These are phyloP conservation scores for Pisolithus albus DNA, from an alignment of 768 basidiomycete species.

Conservation along the genomic window DNA sequence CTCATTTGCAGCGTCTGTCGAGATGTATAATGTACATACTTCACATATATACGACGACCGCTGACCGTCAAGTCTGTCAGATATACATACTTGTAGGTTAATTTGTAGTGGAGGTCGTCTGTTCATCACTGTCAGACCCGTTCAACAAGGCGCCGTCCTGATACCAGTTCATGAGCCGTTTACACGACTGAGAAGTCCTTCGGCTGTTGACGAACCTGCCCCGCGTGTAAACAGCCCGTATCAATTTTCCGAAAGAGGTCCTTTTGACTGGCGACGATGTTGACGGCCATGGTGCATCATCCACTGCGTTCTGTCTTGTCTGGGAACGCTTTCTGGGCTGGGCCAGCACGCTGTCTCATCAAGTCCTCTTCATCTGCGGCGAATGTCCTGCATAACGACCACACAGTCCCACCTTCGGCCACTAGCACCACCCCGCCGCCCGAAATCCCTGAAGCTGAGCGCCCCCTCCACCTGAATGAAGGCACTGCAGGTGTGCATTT, in stretches of 20 bases:
- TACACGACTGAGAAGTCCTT: no score
- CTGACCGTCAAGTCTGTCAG: background rate
- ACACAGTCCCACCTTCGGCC: background rate
- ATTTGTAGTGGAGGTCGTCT: background rate
- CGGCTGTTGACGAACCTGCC: no score
- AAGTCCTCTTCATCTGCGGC: background rate
- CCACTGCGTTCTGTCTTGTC: background rate
- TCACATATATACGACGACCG: background rate
- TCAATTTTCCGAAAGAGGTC: no score
- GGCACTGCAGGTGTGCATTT: background rate
- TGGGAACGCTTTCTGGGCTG: background rate
- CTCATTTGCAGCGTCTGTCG: constrained; percentile 13
- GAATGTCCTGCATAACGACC: background rate
- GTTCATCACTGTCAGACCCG: background rate
- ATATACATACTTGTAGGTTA: background rate
- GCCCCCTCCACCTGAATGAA: background rate
- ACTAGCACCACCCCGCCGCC: background rate
- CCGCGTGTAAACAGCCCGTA: no score
- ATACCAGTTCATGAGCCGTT: no score
- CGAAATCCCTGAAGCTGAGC: background rate
- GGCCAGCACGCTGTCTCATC: no score
- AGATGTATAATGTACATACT: constrained; percentile 20
- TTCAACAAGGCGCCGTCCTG: background rate
- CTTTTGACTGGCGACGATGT: background rate
- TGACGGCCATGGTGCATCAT: background rate